phyloP scores from a whole-genome alignment of 345 rosid species.

The Corchorus capsularis region DNA sequence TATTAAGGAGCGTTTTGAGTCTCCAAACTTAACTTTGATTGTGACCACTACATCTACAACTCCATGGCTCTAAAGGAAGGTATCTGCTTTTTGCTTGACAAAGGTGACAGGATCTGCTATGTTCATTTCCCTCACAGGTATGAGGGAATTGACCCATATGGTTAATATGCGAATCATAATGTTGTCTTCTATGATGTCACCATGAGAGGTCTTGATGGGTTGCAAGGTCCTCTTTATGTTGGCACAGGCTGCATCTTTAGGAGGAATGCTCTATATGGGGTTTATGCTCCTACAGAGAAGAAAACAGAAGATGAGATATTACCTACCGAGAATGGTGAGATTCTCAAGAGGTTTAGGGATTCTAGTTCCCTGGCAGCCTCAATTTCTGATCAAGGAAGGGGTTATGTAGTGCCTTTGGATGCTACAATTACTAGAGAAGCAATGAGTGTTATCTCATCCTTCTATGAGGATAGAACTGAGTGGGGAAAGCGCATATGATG shows the following conservation, averaged over 20 bases:
- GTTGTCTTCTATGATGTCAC: conserved; percentile 65
- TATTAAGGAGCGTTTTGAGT: conserved; percentile 63
- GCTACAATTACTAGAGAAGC: conserved; percentile 84
- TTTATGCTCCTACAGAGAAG: conserved; percentile 75
- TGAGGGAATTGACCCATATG: conserved; percentile 65
- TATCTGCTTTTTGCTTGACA: conserved; percentile 71
- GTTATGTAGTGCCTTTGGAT: conserved; percentile 77
- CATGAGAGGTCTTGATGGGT: conserved; percentile 68
- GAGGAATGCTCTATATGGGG: conserved; percentile 64
- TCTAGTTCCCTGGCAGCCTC: conserved; percentile 66
- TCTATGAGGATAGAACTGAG: conserved; percentile 78
- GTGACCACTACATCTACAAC: conserved; percentile 65
- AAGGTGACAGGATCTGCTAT: conserved; percentile 59
- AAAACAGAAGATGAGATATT: conserved; percentile 57
- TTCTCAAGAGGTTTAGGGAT: conserved; percentile 68
- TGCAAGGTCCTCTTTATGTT: conserved; percentile 67
- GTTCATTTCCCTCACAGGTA: conserved; percentile 70
- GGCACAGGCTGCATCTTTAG: conserved; percentile 71
- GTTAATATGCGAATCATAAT: conserved; percentile 65
- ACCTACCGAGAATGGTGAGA: conserved; percentile 47
- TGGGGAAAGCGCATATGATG: conserved; percentile 85
- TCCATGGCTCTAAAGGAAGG: conserved; percentile 64
- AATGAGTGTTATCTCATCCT: conserved; percentile 74
- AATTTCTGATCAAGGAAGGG: conserved; percentile 70
- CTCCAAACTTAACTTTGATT: conserved; percentile 69